Base-by-base conservation (phyloP, 2,329 filamentous ascomycete species). In the Aureobasidium melanogenum region DNA sequence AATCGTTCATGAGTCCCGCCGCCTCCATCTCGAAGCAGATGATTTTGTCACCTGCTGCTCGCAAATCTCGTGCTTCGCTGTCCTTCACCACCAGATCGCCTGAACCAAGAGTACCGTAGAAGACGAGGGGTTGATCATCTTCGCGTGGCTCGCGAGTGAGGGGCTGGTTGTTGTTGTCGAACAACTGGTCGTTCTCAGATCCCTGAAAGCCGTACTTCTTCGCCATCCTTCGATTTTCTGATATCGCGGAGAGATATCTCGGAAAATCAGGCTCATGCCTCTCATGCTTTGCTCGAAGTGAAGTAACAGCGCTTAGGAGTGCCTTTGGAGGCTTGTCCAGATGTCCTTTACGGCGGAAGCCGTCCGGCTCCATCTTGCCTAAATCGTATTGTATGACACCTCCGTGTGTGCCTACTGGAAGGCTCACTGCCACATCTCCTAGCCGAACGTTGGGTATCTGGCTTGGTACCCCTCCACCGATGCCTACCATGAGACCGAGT, bases 381-480 rank as follows among this genome's bases (percentile, higher is more conserved):
- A 68, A 62, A 39, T 70, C 68, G 19, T 64, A 68, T 44, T 70
- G 67, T 5, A 68, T 41, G 2, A 70, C 69, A 5, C 68, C 69
- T 5, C 67, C 66, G 22, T 59, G 58, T 8, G 10, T 47, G 1
- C 48, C 62, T 1, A 24, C 19, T 10, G 68, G 68, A 26, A 66
- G 54, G 41, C 68, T 67, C 17, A 70, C 65, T 0, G 67, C 65
- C 8, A 70, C 63, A 41, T 70, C 68, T 9, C 66, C 68, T 6
- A 69, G 67, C 15, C 67, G 63, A 1, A 69, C 63, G 59, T 36
- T 14, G 12, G 32, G 32, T 3, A 36, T 4, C 10, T 36, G 32
- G 10, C 32, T 36, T 15, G 32, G 64, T 19, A 67, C 64, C 1
- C 66, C 68, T 22, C 67, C 66, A 2, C 64, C 66, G 19, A 69